Base-by-base conservation (phyloP, 176 grass and related monocot species). In the Ensete ventricosum region DNA sequence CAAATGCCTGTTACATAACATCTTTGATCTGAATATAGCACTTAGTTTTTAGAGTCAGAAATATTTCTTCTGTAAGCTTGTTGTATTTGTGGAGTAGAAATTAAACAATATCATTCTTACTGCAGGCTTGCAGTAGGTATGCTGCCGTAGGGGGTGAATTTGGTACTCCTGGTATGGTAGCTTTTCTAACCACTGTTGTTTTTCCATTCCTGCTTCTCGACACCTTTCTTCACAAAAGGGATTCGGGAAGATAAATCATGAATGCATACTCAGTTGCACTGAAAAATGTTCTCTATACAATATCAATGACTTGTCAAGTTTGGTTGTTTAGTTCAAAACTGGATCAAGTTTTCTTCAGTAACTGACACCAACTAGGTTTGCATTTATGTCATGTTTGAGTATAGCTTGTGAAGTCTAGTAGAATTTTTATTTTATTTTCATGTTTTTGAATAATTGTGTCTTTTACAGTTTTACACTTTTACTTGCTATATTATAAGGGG, bases 41-140 rank as follows among this genome's bases (percentile, higher is more conserved):
- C 14, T 57, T 57, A 43, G 3, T 57, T 6, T 57, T 16, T 57
- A 57, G 54, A 55, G 13, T 16, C 12, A 57, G 2, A 43, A 57
- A 57, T 57, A 57, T 19, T 19, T 2, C 10, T 14, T 57, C 17
- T 4, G 17, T 24, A 34, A 27, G 64, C 23, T 67, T 67, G 4
- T 11, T 43, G 9, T 67, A 34, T 29, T 67, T 26, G 1, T 16
- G 14, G 14, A 19, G 48, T 23, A 49, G 67, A 48, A 50, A 50
- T 26, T 73, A n/a, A 73, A 54, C 20, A 14, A 14, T 21, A 73
- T 55, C 0, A 54, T 57, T 43, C 29, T 49, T 85, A 73, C 78
- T 90, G 43, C 86, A 99, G 95, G 89, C 92, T 73, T 99, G 88
- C 78, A 84, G 86, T 49, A 77, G 88, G 69, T 93, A 89, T 83